Percentiles rank a stretch among this genome's conserved stretches.
phyloP scores from a whole-genome alignment of 1,284 basidiomycete genomes.

The Irpex lacteus region DNA sequence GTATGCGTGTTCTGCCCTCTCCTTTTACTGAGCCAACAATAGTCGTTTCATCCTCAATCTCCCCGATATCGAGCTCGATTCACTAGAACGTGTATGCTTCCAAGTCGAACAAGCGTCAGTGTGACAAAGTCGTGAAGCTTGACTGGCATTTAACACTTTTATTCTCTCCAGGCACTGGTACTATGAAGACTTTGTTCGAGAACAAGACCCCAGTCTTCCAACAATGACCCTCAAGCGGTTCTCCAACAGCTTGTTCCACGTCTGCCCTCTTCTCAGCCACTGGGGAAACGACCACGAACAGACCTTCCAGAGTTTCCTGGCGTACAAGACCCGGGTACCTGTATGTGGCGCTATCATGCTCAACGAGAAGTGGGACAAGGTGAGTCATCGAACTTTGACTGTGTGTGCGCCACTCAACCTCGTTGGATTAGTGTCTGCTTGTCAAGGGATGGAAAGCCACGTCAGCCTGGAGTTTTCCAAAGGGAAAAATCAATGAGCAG shows the following conservation, averaged over 20 bases:
- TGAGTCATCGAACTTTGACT: conserved; percentile 31
- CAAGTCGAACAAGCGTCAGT: conserved; percentile 98
- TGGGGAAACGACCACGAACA: conserved; percentile 80
- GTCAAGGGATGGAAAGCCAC: conserved; percentile 98
- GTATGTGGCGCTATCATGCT: conserved; percentile 99
- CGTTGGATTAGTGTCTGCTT: conserved; percentile 68
- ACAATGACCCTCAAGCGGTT: conserved; percentile 90
- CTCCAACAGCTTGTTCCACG: conserved; percentile 88
- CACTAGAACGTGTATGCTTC: conserved; percentile 94
- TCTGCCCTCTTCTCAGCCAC: conserved; percentile 77
- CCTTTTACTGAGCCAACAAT: conserved; percentile 13
- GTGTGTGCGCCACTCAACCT: conserved; percentile 4
- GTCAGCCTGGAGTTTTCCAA: conserved; percentile 97
- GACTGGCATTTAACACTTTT: conserved; percentile 1
- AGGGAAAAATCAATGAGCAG: conserved; percentile 97
- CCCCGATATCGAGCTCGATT: conserved; percentile 89
- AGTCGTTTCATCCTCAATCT: conserved; percentile 97
- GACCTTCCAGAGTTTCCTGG: conserved; percentile 83
- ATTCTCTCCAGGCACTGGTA: conserved; percentile 85
- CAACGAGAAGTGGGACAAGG: conserved; percentile 90
- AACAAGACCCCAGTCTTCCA: conserved; percentile 85
- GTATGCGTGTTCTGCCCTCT: conserved; percentile 9
- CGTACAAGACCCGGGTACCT: conserved; percentile 96
- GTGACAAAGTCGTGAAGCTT: conserved; percentile 13
- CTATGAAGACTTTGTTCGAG: conserved; percentile 98